Evolutionary conservation across 2,329 filamentous ascomycete species (phyloP), one percentile per base, ranked within the genome.

Genomic region (Domatiomyces globalis): DNA sequence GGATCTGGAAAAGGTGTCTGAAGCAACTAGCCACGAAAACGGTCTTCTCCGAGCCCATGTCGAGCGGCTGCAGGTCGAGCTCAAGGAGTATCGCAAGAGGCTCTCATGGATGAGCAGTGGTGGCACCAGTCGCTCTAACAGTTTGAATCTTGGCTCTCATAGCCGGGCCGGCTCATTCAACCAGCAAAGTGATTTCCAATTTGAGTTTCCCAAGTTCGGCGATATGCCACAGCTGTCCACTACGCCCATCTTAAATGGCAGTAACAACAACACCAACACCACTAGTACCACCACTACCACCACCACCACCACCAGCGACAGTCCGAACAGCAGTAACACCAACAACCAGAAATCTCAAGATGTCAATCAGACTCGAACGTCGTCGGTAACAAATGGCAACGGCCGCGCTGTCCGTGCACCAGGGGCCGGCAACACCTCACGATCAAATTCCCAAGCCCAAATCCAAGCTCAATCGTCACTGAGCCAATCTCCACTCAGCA

Each of bases 171-270:
- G 62, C 71, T 75, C 61, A 66, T 62, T 51, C 59, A 71, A 83
- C 50, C 80, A 75, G 61, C 84, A 85, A 56, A 83, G 85, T 65
- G 88, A 84, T 65, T 96, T 96, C 64, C 83, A 90, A 59, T 96
- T 98, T 61, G 90, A 96, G 60, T 96, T 96, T 58, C 90, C 92
- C 58, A 89, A 85, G 64, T 96, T 98, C 62, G 92, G 92, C 46
- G 77, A 81, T 53, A 76, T 94, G 22, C 77, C 78, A 17, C 48
- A 53, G 6, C 52, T 57, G 56, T 49, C 53, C 9, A 48, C 33
- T 5, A 54, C 55, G 5, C 56, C 53, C n/a, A 10, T 53, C 36
- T 53, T 57, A 36, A 52, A 49, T 48, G 22, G 22, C 52, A 45
- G 12, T 43, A 50, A 19, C 51, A 43, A 10, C 12, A 8, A 8